Conservation (phyloP, 2,329 filamentous ascomycete species). For the Hymenoscyphus fructigenus region DNA sequence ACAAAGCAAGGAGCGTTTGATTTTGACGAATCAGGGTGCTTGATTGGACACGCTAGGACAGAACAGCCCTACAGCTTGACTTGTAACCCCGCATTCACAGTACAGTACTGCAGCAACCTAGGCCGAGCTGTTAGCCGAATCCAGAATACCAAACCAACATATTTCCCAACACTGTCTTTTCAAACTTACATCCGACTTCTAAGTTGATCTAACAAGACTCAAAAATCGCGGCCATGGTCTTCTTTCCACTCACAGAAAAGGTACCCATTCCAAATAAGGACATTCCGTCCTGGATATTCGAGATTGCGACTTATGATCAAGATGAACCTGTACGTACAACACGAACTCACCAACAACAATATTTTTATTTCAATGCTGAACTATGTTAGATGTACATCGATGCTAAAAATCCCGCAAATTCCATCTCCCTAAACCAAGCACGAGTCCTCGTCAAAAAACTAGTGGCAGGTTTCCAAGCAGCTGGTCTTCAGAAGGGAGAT, state of each 20-base stretch:
- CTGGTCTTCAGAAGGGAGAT: conserved; percentile 31
- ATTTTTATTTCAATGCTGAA: background rate
- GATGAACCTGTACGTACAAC: conserved; percentile 27
- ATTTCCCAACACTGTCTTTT: background rate
- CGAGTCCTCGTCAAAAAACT: conserved; percentile 28
- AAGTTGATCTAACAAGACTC: background rate
- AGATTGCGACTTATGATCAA: conserved; percentile 24
- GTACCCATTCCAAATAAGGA: conserved; percentile 29
- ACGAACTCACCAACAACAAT: background rate
- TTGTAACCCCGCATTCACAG: background rate
- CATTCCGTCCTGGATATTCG: conserved; percentile 31
- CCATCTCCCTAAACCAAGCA: conserved; percentile 31
- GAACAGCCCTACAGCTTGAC: background rate
- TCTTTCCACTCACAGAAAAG: conserved; percentile 18
- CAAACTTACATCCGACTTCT: background rate
- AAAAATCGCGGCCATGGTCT: conserved; percentile 17
- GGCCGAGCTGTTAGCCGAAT: no score
- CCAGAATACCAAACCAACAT: no score
- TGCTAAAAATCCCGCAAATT: conserved; percentile 24
- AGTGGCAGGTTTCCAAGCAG: conserved; percentile 30
- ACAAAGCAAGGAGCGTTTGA: background rate
- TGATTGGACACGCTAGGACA: background rate
- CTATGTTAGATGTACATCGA: conserved; percentile 32
- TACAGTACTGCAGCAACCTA: background rate
- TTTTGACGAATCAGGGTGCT: background rate